Conservation (phyloP, 345 rosid genomes). For the Hibiscus trionum region DNA sequence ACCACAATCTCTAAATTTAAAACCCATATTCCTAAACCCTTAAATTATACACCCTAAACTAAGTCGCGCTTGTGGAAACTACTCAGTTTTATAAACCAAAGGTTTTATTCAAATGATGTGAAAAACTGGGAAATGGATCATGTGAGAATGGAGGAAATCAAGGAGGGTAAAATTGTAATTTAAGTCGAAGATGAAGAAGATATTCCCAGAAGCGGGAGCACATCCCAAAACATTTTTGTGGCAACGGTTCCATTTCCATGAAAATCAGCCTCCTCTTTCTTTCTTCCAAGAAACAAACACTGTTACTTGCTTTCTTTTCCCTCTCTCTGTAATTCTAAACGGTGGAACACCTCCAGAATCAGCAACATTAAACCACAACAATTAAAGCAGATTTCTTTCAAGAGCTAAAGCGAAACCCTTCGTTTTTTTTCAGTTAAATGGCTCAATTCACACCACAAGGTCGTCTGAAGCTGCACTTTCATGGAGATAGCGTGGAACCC, state of each 20-base stretch:
- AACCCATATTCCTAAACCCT: too few species aligned
- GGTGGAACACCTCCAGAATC: background rate
- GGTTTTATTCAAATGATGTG: too few species aligned
- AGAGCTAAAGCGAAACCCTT: background rate
- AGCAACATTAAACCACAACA: background rate
- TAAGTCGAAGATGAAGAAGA: background rate
- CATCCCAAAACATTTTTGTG: slow-evolving; percentile 2
- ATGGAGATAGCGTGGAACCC: slow-evolving; percentile 37
- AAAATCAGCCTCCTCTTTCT: background rate
- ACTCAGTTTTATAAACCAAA: too few species aligned
- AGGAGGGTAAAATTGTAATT: background rate
- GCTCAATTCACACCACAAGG: slow-evolving; percentile 56
- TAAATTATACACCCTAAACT: too few species aligned
- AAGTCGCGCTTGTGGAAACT: too few species aligned
- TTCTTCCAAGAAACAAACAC: slow-evolving; percentile 8
- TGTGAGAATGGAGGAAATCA: background rate
- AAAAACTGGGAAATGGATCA: background rate
- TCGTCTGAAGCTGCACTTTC: slow-evolving; percentile 45
- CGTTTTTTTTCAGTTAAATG: slow-evolving; percentile 18
- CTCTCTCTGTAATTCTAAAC: background rate
- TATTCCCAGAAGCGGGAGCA: slow-evolving; percentile 1
- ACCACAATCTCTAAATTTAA: too few species aligned
- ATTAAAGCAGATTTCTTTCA: background rate
- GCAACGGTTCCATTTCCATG: background rate
- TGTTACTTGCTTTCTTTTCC: background rate